Percentiles rank a stretch among this genome's conserved stretches.
Evolutionary conservation across 2,329 filamentous ascomycete species (phyloP).

Genomic region (Falciphora oryzae): DNA sequence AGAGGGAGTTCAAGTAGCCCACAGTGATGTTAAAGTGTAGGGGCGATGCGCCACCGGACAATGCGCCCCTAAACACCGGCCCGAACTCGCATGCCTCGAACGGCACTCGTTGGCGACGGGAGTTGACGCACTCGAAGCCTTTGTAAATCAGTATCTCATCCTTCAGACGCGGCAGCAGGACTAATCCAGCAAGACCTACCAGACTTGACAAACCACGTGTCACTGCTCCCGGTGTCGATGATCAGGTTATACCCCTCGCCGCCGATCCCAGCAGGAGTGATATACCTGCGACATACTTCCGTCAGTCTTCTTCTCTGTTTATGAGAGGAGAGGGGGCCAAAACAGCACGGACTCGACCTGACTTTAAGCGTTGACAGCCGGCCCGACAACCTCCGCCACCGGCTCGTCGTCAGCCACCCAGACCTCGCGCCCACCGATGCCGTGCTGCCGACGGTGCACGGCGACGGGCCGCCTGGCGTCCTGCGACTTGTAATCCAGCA

Average conservation of each 20-base stretch:
- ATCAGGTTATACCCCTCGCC: constrained; percentile 22
- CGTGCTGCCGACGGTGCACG: background rate
- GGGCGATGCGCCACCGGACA: constrained; percentile 23
- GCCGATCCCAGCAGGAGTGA: constrained; percentile 22
- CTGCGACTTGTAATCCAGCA: constrained; percentile 2
- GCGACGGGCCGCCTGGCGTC: constrained; percentile 1
- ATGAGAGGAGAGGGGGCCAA: background rate
- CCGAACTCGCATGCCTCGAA: constrained; percentile 23
- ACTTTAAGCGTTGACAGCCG: constrained; percentile 12
- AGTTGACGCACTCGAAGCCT: constrained; percentile 23
- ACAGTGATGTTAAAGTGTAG: constrained; percentile 23
- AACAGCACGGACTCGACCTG: constrained; percentile 18
- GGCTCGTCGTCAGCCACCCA: constrained; percentile 1
- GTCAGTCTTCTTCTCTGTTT: background rate
- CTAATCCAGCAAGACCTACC: background rate
- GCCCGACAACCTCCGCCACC: constrained; percentile 6
- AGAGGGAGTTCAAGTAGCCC: constrained; percentile 2
- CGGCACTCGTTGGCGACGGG: constrained; percentile 13
- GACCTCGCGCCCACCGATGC: background rate
- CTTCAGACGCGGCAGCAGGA: background rate
- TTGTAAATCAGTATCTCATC: background rate
- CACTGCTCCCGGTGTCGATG: constrained; percentile 26
- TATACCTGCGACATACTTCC: constrained; percentile 16
- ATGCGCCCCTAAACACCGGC: constrained; percentile 22
- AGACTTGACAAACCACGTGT: constrained; percentile 25